Conservation (phyloP, 169 alveolate genomes). For the Theileria parva region DNA sequence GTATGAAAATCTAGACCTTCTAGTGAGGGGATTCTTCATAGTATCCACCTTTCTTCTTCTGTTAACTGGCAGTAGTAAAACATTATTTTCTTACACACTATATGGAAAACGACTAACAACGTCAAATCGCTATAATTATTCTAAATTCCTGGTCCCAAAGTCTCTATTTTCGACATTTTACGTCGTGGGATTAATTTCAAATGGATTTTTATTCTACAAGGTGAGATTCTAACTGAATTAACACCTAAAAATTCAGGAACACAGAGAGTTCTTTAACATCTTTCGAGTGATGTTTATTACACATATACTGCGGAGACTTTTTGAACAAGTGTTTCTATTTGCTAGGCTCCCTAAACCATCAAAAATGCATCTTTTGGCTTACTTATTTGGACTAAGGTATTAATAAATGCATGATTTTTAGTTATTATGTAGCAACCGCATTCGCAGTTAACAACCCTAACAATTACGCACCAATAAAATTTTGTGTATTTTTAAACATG, state of each 20-base stretch:
- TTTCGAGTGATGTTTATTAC: constrained; percentile 59
- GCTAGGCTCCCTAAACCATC: constrained; percentile 64
- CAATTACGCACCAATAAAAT: neutral
- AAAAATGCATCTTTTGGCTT: constrained; percentile 68
- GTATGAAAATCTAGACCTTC: neutral
- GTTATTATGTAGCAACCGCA: constrained; percentile 18
- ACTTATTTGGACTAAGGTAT: constrained; percentile 71
- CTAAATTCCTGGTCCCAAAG: constrained; percentile 61
- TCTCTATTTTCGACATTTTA: constrained; percentile 65
- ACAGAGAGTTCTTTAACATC: constrained; percentile 19
- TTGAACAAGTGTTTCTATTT: constrained; percentile 67
- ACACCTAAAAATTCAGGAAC: constrained; percentile 1
- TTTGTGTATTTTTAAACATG: constrained; percentile 10
- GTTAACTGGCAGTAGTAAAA: constrained; percentile 36
- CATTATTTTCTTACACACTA: constrained; percentile 64
- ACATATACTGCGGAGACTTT: constrained; percentile 65
- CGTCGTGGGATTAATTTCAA: constrained; percentile 59
- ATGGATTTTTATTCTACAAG: constrained; percentile 53
- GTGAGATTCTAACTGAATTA: constrained; percentile 34
- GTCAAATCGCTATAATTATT: constrained; percentile 26
- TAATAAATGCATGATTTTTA: constrained; percentile 5
- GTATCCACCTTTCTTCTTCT: constrained; percentile 50
- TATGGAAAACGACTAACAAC: constrained; percentile 70
- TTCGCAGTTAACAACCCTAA: constrained; percentile 11
- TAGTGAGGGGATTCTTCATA: constrained; percentile 39